Evolutionary conservation across 257 asterid species (phyloP).

Genomic region (Nicotiana noctiflora): DNA sequence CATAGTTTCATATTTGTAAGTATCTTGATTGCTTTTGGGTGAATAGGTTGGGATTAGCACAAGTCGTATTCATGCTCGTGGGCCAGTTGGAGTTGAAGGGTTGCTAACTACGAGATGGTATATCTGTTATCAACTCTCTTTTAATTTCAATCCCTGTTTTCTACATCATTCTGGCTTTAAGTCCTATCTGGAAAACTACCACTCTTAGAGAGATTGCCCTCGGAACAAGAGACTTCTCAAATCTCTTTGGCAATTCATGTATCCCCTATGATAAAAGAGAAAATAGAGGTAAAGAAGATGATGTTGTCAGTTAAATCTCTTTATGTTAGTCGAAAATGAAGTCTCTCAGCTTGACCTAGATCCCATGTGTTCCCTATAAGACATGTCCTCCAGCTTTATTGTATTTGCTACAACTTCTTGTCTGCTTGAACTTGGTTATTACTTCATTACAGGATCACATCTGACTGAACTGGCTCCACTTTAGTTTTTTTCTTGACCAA

Average conservation of each 20-base stretch:
- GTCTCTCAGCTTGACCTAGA: conserved; percentile 1
- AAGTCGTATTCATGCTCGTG: conserved; percentile 95
- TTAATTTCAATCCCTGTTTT: background rate
- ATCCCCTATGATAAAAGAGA: background rate
- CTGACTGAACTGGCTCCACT: background rate
- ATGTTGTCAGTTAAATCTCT: too few relatives aligned
- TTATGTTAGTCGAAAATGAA: background rate
- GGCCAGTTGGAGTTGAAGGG: conserved; percentile 98
- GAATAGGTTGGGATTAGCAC: conserved; percentile 91
- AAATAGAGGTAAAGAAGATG: too few relatives aligned
- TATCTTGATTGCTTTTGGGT: conserved; percentile 7
- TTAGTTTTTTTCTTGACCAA: background rate
- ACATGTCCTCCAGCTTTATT: background rate
- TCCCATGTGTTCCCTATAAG: background rate
- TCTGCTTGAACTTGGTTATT: background rate
- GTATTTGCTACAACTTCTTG: background rate
- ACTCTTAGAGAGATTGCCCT: background rate
- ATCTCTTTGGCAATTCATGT: background rate
- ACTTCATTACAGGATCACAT: background rate
- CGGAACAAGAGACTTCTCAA: background rate
- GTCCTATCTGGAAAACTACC: background rate
- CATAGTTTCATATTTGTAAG: background rate
- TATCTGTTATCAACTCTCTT: background rate
- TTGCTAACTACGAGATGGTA: conserved; percentile 92
- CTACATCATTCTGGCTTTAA: background rate